A percentile compares a stretch with the other conserved stretches of the same genome.
These are phyloP conservation scores for Ogataea minuta DNA, from an alignment of 805 yeast genomes.

Conservation along the genomic window DNA sequence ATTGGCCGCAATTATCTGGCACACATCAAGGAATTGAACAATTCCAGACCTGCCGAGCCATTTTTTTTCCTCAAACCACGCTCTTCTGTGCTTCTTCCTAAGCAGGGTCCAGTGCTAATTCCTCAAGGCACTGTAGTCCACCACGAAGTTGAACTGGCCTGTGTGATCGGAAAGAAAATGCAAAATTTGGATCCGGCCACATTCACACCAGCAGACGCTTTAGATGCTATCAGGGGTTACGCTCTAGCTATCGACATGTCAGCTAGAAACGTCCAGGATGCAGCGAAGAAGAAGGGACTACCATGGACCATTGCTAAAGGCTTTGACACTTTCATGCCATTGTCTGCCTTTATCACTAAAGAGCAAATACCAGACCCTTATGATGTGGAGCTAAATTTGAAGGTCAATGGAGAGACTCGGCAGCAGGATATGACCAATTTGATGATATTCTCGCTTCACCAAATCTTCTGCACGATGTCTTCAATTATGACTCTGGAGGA, in stretches of 20 bases:
- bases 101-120: slow-evolving; percentile 72
- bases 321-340: slow-evolving; percentile 91
- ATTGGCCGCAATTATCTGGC: slow-evolving; percentile 98
- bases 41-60: slow-evolving; percentile 78
- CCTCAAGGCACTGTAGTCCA: slow-evolving; percentile 82
- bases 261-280: slow-evolving; percentile 93
- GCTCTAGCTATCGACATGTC: slow-evolving; percentile 91
- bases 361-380: slow-evolving; percentile 67
- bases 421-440: slow-evolving; percentile 76
- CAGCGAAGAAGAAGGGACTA: slow-evolving; percentile 86
- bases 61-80: slow-evolving; percentile 91
- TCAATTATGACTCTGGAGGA: slow-evolving; percentile 86
- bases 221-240: slow-evolving; percentile 80
- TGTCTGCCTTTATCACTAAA: slow-evolving; percentile 73
- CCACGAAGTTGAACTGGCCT: slow-evolving; percentile 91
- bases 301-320: slow-evolving; percentile 99
- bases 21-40: slow-evolving; percentile 87
- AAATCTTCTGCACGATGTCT: slow-evolving; percentile 76
- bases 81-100: slow-evolving; percentile 66
- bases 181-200: slow-evolving; percentile 54
- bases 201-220: slow-evolving; percentile 64
- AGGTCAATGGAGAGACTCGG: slow-evolving; percentile 65
- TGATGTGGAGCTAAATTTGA: slow-evolving; percentile 58
- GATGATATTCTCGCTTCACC: slow-evolving; percentile 87
- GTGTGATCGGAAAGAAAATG: slow-evolving; percentile 63